These are phyloP conservation scores for Jimgerdemannia flammicorona DNA, from an alignment of 192 early-diverging fungal species.

Conservation along the genomic window DNA sequence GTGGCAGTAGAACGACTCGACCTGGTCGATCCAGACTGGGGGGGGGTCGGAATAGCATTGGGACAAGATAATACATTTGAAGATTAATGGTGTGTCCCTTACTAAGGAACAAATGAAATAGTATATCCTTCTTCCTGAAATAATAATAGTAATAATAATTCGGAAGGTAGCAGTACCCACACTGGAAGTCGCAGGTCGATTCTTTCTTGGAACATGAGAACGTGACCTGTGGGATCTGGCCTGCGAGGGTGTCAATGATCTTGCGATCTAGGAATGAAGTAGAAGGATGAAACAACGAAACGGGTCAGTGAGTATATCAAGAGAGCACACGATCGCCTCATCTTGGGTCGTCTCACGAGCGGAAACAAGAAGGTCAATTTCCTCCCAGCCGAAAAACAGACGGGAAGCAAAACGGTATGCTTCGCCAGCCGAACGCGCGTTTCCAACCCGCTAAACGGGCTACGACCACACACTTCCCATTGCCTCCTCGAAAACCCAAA, in stretches of 20 bases:
- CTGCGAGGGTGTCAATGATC: constrained; percentile 50
- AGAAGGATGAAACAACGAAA: background rate
- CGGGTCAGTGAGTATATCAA: background rate
- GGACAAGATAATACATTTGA: background rate
- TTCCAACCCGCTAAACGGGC: too few species aligned
- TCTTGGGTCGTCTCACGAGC: too few species aligned
- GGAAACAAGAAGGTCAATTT: too few species aligned
- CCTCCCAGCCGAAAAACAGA: too few species aligned
- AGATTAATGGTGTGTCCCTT: too few species aligned
- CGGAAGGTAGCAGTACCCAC: constrained; percentile 24
- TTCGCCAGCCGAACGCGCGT: too few species aligned
- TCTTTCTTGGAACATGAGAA: constrained; percentile 61
- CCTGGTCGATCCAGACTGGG: constrained; percentile 77
- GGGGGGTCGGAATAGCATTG: background rate
- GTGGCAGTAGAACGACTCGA: constrained; percentile 90
- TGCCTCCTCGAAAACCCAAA: background rate
- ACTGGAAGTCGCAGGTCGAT: constrained; percentile 70
- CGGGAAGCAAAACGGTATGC: background rate
- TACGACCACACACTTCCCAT: too few species aligned
- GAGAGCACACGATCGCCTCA: background rate
- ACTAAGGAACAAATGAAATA: too few species aligned
- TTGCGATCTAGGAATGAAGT: constrained; percentile 38
- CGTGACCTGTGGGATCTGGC: constrained; percentile 74
- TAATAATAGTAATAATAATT: background rate
- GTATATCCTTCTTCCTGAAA: background rate